Base-by-base conservation (phyloP, 352 stramenopile species). In the Pythium brachiatum region DNA sequence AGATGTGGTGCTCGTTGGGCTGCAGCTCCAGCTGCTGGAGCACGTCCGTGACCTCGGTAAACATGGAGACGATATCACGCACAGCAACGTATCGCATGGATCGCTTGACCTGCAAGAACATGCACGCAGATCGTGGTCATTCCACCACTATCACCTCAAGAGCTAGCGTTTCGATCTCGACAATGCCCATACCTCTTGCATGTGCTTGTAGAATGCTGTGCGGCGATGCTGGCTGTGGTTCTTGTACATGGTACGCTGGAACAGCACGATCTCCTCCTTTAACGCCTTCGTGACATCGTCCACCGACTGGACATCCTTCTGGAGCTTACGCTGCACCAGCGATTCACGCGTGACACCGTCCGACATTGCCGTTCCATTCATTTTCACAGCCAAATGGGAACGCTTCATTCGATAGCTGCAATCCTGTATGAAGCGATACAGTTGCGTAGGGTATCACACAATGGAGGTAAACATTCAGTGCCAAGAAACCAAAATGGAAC, bases 141-240 rank as follows among this genome's bases (percentile, higher is more conserved):
- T 38, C 11, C 4, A 38, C 15, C 13, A 29, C 4, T n/a, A n/a
- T 32, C 47, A 20, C 46, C 15, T 15, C 41, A 12, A 48, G 20
- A 5, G 3, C 3, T 20, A n/a, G 13, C 36, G n/a, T 18, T 13
- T 8, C 0, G 0, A 26, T 13, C 4, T 1, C 7, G 25, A 12
- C 7, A 4, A 66, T 39, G 6, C 15, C 46, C 43, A 23, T 3
- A 86, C 78, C 43, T 89, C 69, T 66, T 93, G 78, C 34, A 95
- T 71, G 57, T 92, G 81, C 68, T 90, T 78, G 62, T 80, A 95
- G 69, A 91, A 95, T 36, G 82, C 83, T 8, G 84, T 79, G 21
- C 86, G 84, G 3, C 86, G 84, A 57, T 95, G 86, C 68, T 95
- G 86, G 68, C 81, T 95, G 53, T 90, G 81, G 62, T 95, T 95